These are phyloP conservation scores for Pseudofabraea citricarpa DNA, from an alignment of 2,329 filamentous ascomycete genomes.

Conservation along the genomic window DNA sequence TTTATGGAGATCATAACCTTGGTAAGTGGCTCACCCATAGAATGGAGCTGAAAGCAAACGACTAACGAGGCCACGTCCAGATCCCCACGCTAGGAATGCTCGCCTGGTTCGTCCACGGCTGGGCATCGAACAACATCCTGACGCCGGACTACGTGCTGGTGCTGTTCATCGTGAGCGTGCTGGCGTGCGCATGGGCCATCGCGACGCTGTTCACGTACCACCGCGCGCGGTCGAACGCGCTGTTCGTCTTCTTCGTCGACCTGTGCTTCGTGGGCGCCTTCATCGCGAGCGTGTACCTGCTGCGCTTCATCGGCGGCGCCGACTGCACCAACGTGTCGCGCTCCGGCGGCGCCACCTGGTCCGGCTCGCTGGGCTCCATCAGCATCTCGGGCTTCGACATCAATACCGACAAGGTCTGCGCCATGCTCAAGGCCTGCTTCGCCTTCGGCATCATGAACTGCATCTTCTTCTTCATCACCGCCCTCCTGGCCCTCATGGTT, in stretches of 20 bases:
- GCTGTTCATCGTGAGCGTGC: slow-evolving; percentile 62
- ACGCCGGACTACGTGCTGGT: slow-evolving; percentile 60
- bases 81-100: slow-evolving; percentile 64
- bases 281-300: slow-evolving; percentile 56
- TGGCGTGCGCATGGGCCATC: slow-evolving; percentile 59
- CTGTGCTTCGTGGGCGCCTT: slow-evolving; percentile 58
- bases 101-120: slow-evolving; percentile 60
- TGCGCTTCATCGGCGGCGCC: slow-evolving; percentile 53
- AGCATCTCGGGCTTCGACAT: slow-evolving; percentile 46
- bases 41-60: neutral
- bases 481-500: slow-evolving; percentile 56
- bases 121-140: slow-evolving; percentile 49
- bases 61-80: slow-evolving; percentile 34
- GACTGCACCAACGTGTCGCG: slow-evolving; percentile 61
- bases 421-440: slow-evolving; percentile 88
- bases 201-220: slow-evolving; percentile 64
- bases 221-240: slow-evolving; percentile 54
- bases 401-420: slow-evolving; percentile 69
- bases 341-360: slow-evolving; percentile 41
- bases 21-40: slow-evolving; percentile 36
- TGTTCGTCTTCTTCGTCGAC: slow-evolving; percentile 57
- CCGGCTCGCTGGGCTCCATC: slow-evolving; percentile 56
- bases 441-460: slow-evolving; percentile 87
- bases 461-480: slow-evolving; percentile 75
- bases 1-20: slow-evolving; percentile 58